Evolutionary conservation across 176 grass and related monocot species (phyloP).

Genomic region (Triticum dicoccoides): DNA sequence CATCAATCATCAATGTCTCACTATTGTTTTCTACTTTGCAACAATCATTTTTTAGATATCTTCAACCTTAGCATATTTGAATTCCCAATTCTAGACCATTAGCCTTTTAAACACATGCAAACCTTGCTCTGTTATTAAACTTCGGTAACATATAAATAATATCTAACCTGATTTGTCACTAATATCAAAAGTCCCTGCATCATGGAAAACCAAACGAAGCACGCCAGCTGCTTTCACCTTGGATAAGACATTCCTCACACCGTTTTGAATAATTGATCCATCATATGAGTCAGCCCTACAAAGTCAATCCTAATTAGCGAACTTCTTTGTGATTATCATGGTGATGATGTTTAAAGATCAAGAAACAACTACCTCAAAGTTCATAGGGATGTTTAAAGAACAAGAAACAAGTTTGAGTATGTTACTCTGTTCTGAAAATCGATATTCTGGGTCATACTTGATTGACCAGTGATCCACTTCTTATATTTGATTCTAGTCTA

Average conservation of each 20-base stretch:
- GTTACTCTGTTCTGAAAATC: slow-evolving; percentile 3
- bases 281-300: slow-evolving; percentile 50
- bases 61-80: background rate
- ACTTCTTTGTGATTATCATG: background rate
- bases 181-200: slow-evolving; percentile 83
- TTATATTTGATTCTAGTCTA: background rate
- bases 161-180: slow-evolving; percentile 68
- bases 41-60: background rate
- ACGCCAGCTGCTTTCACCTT: slow-evolving; percentile 82
- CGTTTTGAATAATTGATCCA: slow-evolving; percentile 57
- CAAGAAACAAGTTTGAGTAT: slow-evolving; percentile 24
- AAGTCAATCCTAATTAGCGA: slow-evolving; percentile 18
- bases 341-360: background rate
- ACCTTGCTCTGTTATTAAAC: background rate
- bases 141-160: slow-evolving; percentile 10
- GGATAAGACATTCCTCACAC: slow-evolving; percentile 71
- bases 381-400: background rate
- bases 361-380: slow-evolving; percentile 1
- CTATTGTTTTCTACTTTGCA: slow-evolving; percentile 3
- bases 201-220: slow-evolving; percentile 92
- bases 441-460: background rate
- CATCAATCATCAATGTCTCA: slow-evolving; percentile 25
- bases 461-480: background rate
- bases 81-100: background rate
- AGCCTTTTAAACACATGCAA: background rate